Evolutionary conservation across 2,329 filamentous ascomycete genomes (phyloP), one percentile per base, ranked within the genome.

Genomic region (Fusarium compactum): DNA sequence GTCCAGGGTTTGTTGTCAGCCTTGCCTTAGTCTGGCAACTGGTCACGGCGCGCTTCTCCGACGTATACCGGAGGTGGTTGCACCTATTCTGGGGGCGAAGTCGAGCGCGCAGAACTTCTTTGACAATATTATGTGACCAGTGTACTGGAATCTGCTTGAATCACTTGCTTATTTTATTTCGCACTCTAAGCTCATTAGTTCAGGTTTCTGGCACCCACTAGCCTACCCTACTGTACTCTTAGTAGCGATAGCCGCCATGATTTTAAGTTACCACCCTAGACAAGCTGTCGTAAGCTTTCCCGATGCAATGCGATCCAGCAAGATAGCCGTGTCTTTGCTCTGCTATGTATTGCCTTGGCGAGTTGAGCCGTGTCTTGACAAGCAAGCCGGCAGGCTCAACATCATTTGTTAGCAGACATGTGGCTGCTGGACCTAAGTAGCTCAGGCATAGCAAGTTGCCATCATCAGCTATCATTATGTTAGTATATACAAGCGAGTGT

Each of bases 21-120:
- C 68, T 68, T 65, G 68, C 64, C 64, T 71, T 71, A 51, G 44
- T 58, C 30, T 53, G 34, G 51, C 40, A 63, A 57, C 34, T 56
- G 29, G 38, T 41, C 40, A 54, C 32, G 50, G 44, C 58, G 44
- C 56, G 63, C 64, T 69, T 65, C 68, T 71, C 68, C 68, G 64
- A 53, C 38, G 40, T 44, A 38, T 24, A 52, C 57, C 65, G 68
- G 69, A 62, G 53, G 40, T 71, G 64, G 48, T 52, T 52, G 54
- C 27, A 55, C 30, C 48, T 48, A 24, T 53, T 34, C 24, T 67
- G 48, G 58, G 43, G 62, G 51, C 52, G 38, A 64, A 38, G 51
- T 41, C n/a, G 54, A 29, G 29, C 53, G 24, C 24, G 9, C 25
- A 52, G 32, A 24, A 10, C 18, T 15, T 16, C 11, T 4, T 8